Percentiles rank a stretch among this genome's conserved stretches.
These are phyloP conservation scores for Aspergillus ostianus DNA, from an alignment of 495 filamentous ascomycete species.

Conservation along the genomic window DNA sequence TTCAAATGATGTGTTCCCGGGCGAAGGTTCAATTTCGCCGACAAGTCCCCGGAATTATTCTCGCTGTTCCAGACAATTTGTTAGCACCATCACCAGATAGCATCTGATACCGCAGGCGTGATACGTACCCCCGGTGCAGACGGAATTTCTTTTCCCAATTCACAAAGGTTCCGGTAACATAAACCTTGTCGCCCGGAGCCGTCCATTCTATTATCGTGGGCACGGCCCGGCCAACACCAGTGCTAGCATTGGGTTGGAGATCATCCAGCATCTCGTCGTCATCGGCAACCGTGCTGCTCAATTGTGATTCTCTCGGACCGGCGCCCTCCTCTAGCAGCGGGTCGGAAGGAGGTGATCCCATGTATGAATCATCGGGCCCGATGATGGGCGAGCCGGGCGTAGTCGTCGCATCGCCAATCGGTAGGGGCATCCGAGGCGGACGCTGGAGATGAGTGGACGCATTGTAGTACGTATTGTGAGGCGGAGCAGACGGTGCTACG, in stretches of 20 bases:
- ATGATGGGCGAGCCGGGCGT: constrained; percentile 82
- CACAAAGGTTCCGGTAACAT: constrained; percentile 95
- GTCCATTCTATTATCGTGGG: constrained; percentile 84
- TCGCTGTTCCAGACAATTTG: constrained; percentile 25
- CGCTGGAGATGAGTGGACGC: constrained; percentile 59
- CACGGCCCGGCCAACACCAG: constrained; percentile 53
- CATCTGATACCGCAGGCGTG: background rate
- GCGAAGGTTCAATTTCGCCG: constrained; percentile 73
- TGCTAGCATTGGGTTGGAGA: constrained; percentile 57
- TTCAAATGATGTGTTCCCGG: constrained; percentile 96
- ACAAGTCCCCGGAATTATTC: constrained; percentile 54
- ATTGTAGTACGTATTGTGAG: constrained; percentile 49
- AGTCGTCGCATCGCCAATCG: constrained; percentile 84
- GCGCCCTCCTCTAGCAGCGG: constrained; percentile 46
- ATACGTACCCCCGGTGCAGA: constrained; percentile 70
- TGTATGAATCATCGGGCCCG: constrained; percentile 54
- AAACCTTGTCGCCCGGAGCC: constrained; percentile 77
- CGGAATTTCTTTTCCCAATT: constrained; percentile 91
- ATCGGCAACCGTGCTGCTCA: constrained; percentile 70
- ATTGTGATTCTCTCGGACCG: constrained; percentile 53
- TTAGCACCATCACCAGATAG: constrained; percentile 1
- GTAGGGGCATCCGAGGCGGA: constrained; percentile 83
- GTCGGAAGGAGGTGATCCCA: constrained; percentile 49
- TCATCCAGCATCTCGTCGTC: constrained; percentile 80
- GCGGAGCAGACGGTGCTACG: constrained; percentile 45